phyloP scores from a whole-genome alignment of 257 asterid genomes.

The Salvia rosmarinus region DNA sequence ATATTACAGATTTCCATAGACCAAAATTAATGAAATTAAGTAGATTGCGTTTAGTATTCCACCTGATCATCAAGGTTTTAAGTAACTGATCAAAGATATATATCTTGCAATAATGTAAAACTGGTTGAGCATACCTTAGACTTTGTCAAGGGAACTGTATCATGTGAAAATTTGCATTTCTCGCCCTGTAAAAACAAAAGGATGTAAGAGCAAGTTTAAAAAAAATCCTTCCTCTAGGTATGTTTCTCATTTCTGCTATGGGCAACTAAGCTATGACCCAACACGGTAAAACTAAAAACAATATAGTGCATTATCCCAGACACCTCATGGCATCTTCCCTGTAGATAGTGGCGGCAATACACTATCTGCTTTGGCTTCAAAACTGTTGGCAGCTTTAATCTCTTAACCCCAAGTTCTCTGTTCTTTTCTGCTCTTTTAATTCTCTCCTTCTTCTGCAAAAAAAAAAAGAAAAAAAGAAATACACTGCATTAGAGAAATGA shows the following conservation, averaged over 20 bases:
- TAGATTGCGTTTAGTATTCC: background rate
- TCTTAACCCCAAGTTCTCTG: slow-evolving; percentile 71
- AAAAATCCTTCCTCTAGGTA: background rate
- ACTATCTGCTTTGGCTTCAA: slow-evolving; percentile 59
- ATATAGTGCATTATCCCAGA: slow-evolving; percentile 25
- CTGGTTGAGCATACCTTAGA: slow-evolving; percentile 57
- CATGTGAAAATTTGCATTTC: slow-evolving; percentile 93
- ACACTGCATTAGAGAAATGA: slow-evolving; percentile 22
- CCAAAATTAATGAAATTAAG: background rate
- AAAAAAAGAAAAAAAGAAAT: too few species aligned
- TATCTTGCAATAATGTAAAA: slow-evolving; percentile 12
- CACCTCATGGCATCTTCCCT: slow-evolving; percentile 94
- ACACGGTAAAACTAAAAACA: slow-evolving; percentile 25
- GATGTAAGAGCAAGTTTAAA: slow-evolving; percentile 29
- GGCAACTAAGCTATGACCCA: slow-evolving; percentile 27
- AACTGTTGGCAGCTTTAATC: slow-evolving; percentile 73
- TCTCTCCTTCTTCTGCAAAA: slow-evolving; percentile 66
- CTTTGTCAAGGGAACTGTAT: slow-evolving; percentile 83
- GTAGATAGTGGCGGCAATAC: slow-evolving; percentile 75
- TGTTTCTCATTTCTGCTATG: slow-evolving; percentile 23
- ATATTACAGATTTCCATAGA: background rate
- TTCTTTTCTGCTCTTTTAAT: slow-evolving; percentile 78
- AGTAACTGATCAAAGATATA: background rate
- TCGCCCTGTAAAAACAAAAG: slow-evolving; percentile 64
- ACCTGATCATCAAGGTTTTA: too few species aligned